Evolutionary conservation across 108 stramenopile genomes (phyloP).

Genomic region (Skeletonema grethae): DNA sequence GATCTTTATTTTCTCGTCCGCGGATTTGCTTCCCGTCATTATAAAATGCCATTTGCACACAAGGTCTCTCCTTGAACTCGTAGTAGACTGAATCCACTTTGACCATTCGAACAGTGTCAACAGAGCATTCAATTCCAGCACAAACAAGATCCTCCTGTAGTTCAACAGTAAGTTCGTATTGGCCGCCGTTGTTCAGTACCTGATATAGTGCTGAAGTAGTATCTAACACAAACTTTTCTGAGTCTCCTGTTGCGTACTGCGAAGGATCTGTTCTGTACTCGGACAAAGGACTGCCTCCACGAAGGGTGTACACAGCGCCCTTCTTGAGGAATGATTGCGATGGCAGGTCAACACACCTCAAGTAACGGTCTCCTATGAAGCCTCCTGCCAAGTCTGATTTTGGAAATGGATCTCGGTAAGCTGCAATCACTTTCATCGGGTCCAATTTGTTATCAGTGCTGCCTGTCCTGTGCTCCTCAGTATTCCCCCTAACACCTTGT

Average conservation of each 20-base stretch:
- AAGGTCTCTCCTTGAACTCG: conserved; percentile 56
- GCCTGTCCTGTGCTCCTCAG: conserved; percentile 24
- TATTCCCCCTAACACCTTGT: conserved; percentile 47
- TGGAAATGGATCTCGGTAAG: conserved; percentile 66
- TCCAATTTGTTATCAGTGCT: conserved; percentile 43
- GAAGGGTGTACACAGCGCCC: conserved; percentile 59
- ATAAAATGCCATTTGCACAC: conserved; percentile 62
- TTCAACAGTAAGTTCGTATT: conserved; percentile 18
- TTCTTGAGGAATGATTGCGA: conserved; percentile 51
- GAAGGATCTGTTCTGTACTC: conserved; percentile 26
- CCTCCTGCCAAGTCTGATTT: conserved; percentile 53
- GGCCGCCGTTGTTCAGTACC: conserved; percentile 31
- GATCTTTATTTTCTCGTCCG: conserved; percentile 13
- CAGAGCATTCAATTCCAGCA: conserved; percentile 45
- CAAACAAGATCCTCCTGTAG: conserved; percentile 47
- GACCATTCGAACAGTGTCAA: conserved; percentile 58
- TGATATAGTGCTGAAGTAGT: conserved; percentile 27
- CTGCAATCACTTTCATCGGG: conserved; percentile 49
- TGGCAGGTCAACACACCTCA: conserved; percentile 66
- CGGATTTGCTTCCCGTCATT: conserved; percentile 46
- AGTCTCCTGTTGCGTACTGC: background rate
- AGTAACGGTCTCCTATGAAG: conserved; percentile 73
- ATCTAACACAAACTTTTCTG: conserved; percentile 32
- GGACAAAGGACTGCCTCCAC: conserved; percentile 44
- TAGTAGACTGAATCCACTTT: conserved; percentile 55